Conservation (phyloP, 305 asterid species). For the Stenogyne calaminthoides region DNA sequence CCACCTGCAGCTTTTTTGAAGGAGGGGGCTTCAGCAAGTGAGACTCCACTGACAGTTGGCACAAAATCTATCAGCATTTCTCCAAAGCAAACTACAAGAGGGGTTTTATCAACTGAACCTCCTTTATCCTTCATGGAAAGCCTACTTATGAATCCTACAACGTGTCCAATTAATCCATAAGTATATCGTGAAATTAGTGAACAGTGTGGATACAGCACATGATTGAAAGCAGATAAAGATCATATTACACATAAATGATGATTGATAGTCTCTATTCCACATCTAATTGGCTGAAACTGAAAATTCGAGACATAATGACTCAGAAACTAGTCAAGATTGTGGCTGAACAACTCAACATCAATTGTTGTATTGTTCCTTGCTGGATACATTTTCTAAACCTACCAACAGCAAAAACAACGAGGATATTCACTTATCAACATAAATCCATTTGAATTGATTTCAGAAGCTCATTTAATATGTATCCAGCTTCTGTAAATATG, state of each 20-base stretch:
- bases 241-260: neutral
- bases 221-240: neutral
- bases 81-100: constrained; percentile 81
- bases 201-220: constrained; percentile 6
- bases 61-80: constrained; percentile 95
- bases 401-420: neutral
- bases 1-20: constrained; percentile 92
- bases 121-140: constrained; percentile 52
- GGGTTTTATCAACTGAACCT: constrained; percentile 34
- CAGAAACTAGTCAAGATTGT: neutral
- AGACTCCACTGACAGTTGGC: constrained; percentile 78
- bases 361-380: neutral
- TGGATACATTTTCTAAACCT: neutral
- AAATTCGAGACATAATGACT: neutral
- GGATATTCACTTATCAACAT: neutral
- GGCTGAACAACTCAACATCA: neutral
- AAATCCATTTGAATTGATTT: neutral
- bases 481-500: neutral
- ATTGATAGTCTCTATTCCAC: neutral
- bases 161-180: constrained; percentile 23
- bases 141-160: constrained; percentile 50
- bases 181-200: constrained; percentile 1
- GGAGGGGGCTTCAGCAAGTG: constrained; percentile 91
- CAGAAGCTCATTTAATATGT: constrained; percentile 1
- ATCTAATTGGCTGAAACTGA: neutral